Base-by-base conservation (phyloP, 441 rosid genomes). In the Hura crepitans region DNA sequence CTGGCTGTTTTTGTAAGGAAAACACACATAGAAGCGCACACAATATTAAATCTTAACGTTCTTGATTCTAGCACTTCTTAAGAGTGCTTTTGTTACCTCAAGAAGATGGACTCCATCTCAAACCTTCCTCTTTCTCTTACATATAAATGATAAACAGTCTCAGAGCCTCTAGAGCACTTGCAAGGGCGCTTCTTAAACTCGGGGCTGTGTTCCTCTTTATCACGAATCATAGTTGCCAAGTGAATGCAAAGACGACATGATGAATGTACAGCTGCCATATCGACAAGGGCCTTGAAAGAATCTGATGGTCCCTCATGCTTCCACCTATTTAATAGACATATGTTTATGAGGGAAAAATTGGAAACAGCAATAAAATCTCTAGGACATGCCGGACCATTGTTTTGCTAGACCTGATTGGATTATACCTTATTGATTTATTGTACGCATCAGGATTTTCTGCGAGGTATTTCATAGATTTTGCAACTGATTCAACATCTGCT, bases 161-260 rank as follows among this genome's bases (percentile, higher is more conserved):
- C 77, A 47, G 83, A 62, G 72, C 88, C 97, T 73, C 81, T 76
- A 43, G 79, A 85, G 80, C 98, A 93, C 81, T 85, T 91, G 85
- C 98, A 91, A 49, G 89, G 92, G 39, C 90, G 92, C 78, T 78
- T 86, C 80, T 81, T 80, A 69, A 86, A 83, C 67, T 74, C 75
- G 10, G 77, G 77, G 65, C 78, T 79, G 59, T 54, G 82, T 82
- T 91, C 97, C 81, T 93, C 97, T 81, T 81, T 80, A 77, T 88
- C 90, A 14, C 71, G 80, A 78, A 86, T 83, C 71, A 46, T 67
- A 15, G 97, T 91, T 39, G 96, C 98, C 66, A 93, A 77, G 76
- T 89, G 89, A 78, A 91, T 85, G 82, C 96, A 93, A 74, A 91
- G 92, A 20, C 97, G 97, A 58, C 98, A 93, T 20, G 98, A 88